Conservation (phyloP, 2,329 filamentous ascomycete species). For the Alternaria brassicicola region DNA sequence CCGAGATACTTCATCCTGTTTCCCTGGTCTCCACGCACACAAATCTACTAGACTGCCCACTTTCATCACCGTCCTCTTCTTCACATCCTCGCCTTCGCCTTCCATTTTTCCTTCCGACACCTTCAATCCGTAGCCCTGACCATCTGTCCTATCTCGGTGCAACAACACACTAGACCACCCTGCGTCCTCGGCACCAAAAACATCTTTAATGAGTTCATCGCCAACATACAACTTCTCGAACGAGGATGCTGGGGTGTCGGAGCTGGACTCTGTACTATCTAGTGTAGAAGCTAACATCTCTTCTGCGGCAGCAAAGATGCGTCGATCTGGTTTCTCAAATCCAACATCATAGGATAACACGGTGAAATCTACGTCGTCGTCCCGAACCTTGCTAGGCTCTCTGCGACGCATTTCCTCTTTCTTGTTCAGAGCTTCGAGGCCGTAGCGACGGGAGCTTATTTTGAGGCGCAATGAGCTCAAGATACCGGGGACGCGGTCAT, state of each 20-base stretch:
- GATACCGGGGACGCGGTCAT: constrained; percentile 63
- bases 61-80: not conserved
- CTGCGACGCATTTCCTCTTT: constrained; percentile 19
- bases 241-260: constrained; percentile 12
- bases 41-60: not conserved
- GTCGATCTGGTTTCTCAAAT: constrained; percentile 62
- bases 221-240: constrained; percentile 60
- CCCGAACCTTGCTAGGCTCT: constrained; percentile 28
- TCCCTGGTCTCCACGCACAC: not conserved
- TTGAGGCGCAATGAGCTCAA: constrained; percentile 60
- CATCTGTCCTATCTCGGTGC: constrained; percentile 38
- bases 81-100: not conserved
- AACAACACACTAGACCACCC: constrained; percentile 57
- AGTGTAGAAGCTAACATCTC: constrained; percentile 49
- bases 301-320: constrained; percentile 63
- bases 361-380: constrained; percentile 60
- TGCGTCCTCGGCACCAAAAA: constrained; percentile 54
- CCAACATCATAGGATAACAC: constrained; percentile 70
- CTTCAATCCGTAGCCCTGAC: not conserved
- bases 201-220: constrained; percentile 60
- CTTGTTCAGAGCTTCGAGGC: too few relatives aligned
- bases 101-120: not conserved
- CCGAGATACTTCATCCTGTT: not conserved
- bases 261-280: constrained; percentile 14
- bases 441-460: constrained; percentile 42